phyloP scores from a whole-genome alignment of 2,329 filamentous ascomycete genomes.

The Teratosphaeria destructans region DNA sequence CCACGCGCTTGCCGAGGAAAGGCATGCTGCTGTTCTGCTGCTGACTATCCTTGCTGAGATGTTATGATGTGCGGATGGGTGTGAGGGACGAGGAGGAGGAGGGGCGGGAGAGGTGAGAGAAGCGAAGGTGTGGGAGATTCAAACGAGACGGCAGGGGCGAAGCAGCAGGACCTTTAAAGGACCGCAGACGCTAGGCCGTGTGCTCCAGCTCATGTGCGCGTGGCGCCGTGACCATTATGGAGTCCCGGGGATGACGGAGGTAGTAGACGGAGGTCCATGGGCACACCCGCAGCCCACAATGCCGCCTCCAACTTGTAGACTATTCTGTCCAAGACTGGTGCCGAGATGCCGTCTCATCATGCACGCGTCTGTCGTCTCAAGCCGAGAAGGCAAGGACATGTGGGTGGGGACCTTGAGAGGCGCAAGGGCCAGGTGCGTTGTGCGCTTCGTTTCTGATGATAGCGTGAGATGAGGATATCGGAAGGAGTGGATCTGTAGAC shows the following conservation, averaged over 20 bases:
- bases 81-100: neutral
- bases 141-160: neutral
- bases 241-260: neutral
- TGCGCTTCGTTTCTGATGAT: neutral
- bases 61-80: neutral
- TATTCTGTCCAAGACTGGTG: neutral
- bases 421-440: neutral
- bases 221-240: neutral
- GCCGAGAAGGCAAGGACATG: neutral
- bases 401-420: neutral
- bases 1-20: slow-evolving; percentile 23
- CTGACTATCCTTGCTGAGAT: neutral
- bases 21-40: slow-evolving; percentile 11
- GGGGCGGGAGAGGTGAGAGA: neutral
- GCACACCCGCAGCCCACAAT: neutral
- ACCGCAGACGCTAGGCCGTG: neutral
- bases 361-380: neutral
- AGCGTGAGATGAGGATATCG: neutral
- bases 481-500: neutral
- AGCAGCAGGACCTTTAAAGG: neutral
- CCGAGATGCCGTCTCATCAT: neutral
- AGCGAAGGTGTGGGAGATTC: neutral
- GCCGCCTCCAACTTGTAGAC: neutral
- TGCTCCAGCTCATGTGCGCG: neutral
- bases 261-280: neutral